Base-by-base conservation (phyloP, 129 eudicot genomes). In the Flaveria sonorensis region DNA sequence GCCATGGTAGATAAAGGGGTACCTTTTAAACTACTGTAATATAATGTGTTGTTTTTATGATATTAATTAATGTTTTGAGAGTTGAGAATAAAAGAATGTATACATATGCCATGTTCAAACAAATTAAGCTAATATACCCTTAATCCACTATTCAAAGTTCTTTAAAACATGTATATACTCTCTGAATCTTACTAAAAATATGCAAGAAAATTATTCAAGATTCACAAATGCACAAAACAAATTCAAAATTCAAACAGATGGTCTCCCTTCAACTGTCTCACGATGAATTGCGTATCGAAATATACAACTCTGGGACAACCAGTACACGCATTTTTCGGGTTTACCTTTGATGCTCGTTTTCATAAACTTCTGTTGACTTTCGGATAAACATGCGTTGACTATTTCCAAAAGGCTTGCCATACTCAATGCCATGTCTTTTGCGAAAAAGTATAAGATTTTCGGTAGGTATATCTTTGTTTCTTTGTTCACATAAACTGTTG, bases 261-360 rank as follows among this genome's bases (percentile, higher is more conserved):
- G 40, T 68, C 79, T 71, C 65, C 82, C 88, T 32, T 88, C 81
- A 32, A 43, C 88, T n/a, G 73, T 78, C 70, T 83, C 88, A 73
- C 81, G 84, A 40, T 87, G 90, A 72, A 92, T 92, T 67, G 89
- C 78, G 80, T 85, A 92, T 24, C 97, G 85, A 75, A 92, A 92
- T 39, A 84, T 83, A 64, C 88, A 92, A 79, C 89, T 87, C 73
- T 86, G 91, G 13, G 87, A 76, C 30, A 89, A 69, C 96, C 97
- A 92, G 68, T 83, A 78, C 14, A 87, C 81, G 40, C 56, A 77
- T 68, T 84, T 92, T 43, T 92, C 96, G 0, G 89, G 83, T 73
- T 82, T 81, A 57, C 81, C 84, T 80, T 84, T 81, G 11, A 85
- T 65, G 56, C 84, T 83, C 36, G 61, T 64, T 61, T 57, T 75